These are phyloP conservation scores for Gamsiella multidivaricata DNA, from an alignment of 192 early-diverging fungal species.

Conservation along the genomic window DNA sequence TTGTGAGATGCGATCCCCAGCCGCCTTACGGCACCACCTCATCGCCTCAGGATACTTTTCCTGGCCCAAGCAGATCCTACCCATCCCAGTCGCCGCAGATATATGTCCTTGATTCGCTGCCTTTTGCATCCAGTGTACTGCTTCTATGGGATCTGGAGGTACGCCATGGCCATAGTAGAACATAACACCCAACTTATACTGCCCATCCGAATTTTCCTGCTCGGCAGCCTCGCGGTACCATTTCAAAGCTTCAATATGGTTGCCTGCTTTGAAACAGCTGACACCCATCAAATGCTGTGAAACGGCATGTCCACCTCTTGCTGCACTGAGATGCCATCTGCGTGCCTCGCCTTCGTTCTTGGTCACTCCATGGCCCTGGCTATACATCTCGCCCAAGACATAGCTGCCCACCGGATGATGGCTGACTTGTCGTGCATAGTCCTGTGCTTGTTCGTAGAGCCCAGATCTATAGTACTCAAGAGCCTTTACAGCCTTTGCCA, in stretches of 20 bases:
- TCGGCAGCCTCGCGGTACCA: slow-evolving; percentile 3
- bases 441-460: not conserved
- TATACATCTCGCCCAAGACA: slow-evolving; percentile 3
- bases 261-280: not conserved
- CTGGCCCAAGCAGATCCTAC: not conserved
- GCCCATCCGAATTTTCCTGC: not conserved
- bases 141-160: not conserved
- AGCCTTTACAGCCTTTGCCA: slow-evolving; percentile 5
- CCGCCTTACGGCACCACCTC: not conserved
- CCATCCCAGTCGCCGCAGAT: not conserved
- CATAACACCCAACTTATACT: slow-evolving; percentile 3
- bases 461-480: not conserved
- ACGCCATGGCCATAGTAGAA: slow-evolving; percentile 5
- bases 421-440: not conserved
- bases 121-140: not conserved
- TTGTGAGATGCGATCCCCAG: not conserved
- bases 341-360: slow-evolving; percentile 7
- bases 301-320: not conserved
- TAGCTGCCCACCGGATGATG: not conserved
- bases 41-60: slow-evolving; percentile 2
- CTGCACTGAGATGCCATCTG: not conserved
- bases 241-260: not conserved
- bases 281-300: not conserved
- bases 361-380: slow-evolving; percentile 7
- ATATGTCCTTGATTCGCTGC: slow-evolving; percentile 12